Conservation (phyloP, 306 rosid genomes). For the Prinsepia uniflora region DNA sequence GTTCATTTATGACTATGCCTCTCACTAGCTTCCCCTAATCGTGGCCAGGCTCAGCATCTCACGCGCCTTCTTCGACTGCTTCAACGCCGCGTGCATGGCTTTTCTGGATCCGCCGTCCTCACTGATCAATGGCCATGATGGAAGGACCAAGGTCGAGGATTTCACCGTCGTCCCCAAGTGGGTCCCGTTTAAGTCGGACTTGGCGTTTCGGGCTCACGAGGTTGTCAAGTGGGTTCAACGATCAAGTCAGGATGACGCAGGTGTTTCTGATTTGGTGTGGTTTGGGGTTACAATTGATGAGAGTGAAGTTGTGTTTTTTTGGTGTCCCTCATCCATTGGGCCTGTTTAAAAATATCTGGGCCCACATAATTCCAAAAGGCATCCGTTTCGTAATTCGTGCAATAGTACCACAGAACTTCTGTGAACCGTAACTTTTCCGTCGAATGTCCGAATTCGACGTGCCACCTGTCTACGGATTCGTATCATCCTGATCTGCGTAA, state of each 20-base stretch:
- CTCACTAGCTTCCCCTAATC: constrained; percentile 45
- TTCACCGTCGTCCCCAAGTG: constrained; percentile 35
- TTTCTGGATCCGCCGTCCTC: constrained; percentile 25
- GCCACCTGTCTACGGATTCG: too few relatives aligned
- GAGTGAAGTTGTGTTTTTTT: constrained; percentile 33
- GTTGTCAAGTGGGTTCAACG: constrained; percentile 17
- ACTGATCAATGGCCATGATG: constrained; percentile 18
- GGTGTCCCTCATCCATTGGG: too few relatives aligned
- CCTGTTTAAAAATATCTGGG: too few relatives aligned
- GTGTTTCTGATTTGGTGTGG: constrained; percentile 29
- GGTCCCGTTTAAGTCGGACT: constrained; percentile 27
- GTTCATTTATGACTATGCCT: constrained; percentile 46
- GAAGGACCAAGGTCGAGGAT: constrained; percentile 29
- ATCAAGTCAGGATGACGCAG: constrained; percentile 1
- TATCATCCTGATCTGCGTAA: too few relatives aligned
- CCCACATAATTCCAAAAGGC: too few relatives aligned
- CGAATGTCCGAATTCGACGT: too few relatives aligned
- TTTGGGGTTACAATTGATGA: constrained; percentile 22
- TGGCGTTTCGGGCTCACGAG: constrained; percentile 30
- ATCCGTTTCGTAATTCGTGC: too few relatives aligned
- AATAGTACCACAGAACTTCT: too few relatives aligned
- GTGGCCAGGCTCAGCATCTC: constrained; percentile 32
- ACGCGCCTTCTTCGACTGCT: constrained; percentile 33
- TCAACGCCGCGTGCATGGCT: constrained; percentile 33
- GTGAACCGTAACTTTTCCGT: too few relatives aligned